A percentile compares a stretch with the other conserved stretches of the same genome.
phyloP scores from a whole-genome alignment of 2,329 filamentous ascomycete genomes.

The Aspergillus japonicus region DNA sequence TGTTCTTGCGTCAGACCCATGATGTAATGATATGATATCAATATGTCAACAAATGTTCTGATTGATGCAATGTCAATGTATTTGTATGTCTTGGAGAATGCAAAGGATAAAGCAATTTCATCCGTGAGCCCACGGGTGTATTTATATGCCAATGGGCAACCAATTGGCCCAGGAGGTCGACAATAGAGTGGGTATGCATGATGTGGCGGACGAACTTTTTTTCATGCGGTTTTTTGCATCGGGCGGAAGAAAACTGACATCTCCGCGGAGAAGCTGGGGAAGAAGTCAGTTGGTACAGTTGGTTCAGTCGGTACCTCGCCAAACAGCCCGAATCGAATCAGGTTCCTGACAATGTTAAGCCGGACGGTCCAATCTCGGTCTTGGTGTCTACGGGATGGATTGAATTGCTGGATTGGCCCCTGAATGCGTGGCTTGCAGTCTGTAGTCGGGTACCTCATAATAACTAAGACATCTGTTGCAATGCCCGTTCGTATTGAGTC shows the following conservation, averaged over 20 bases:
- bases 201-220: conserved; percentile 7
- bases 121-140: background rate
- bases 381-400: background rate
- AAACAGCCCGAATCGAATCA: background rate
- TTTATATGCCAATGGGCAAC: background rate
- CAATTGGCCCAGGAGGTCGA: background rate
- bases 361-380: background rate
- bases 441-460: background rate
- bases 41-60: too few relatives aligned
- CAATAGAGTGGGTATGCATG: background rate
- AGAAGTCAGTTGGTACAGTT: background rate
- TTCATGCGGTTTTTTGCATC: background rate
- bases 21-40: conserved; percentile 2
- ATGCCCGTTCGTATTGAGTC: background rate
- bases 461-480: background rate
- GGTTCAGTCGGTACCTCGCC: background rate
- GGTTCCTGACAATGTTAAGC: background rate
- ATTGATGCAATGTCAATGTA: background rate
- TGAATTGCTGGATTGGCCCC: background rate
- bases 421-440: background rate
- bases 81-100: background rate
- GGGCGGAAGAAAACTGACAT: background rate
- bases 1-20: conserved; percentile 60
- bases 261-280: conserved; percentile 9
- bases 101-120: background rate